Base-by-base conservation (phyloP, 1,284 basidiomycete species). In the Golubevia sp. region DNA sequence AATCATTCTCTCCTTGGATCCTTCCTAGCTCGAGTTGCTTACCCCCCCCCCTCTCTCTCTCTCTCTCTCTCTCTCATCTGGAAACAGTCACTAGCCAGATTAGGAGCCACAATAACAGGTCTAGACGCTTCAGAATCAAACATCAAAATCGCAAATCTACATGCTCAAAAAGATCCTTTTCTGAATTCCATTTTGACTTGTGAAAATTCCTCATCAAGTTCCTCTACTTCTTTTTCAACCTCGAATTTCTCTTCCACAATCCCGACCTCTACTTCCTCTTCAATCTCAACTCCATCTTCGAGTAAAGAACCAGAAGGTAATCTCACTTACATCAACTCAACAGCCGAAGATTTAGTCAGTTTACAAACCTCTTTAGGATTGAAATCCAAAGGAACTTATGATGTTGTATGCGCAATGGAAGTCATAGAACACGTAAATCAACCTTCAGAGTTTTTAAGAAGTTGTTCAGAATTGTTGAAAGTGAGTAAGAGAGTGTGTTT, bases 371-470 rank as follows among this genome's bases (percentile, higher is more conserved):
- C 57, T 24, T 59, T 62, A 2, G 76, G 87, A 23, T 88, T 89
- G 7, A 82, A 70, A 5, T 85, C 85, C 21, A 77, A 87, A 27
- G 87, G 87, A 69, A 88, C 87, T 52, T 99, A 91, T 80, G 96
- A 99, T 83, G 87, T 96, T 5, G 94, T 99, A 15, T 97, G 94
- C 82, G 92, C 94, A 8, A 94, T 99, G 94, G 97, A 99, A 83
- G 95, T 99, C 18, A 82, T 99, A 51, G 97, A 99, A 85, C 97
- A 99, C 79, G 97, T 99, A 64, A 91, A 97, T 79, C 90, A 94
- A 73, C 96, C 97, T 0, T 87, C 89, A 11, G 88, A 88, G 5
- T 99, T 99, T 84, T 64, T 83, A 15, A 69, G 73, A 21, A 70
- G 65, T 18, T 70, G 81, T 52, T 69, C 67, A 20, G n/a, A 51